Evolutionary conservation across 2,329 filamentous ascomycete species (phyloP).

Genomic region (Leptographium radiaticola): DNA sequence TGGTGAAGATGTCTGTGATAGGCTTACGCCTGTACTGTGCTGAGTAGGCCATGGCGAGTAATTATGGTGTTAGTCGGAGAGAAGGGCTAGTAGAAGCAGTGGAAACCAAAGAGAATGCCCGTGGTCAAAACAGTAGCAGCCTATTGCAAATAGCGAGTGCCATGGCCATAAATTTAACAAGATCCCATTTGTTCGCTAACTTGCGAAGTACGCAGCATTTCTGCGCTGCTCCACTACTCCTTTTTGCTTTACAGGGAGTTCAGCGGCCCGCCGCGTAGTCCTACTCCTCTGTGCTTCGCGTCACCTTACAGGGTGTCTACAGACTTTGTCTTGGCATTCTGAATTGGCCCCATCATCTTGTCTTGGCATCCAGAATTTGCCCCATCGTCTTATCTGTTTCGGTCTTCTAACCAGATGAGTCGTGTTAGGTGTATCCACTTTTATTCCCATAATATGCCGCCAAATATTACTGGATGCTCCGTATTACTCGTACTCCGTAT

Average conservation of each 20-base stretch:
- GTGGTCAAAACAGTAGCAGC: neutral
- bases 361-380: too few species aligned
- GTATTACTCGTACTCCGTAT: too few species aligned
- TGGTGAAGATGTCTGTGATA: slow-evolving; percentile 47
- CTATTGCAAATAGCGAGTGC: neutral
- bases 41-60: slow-evolving; percentile 3
- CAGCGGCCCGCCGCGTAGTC: neutral
- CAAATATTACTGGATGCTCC: too few species aligned
- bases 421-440: neutral
- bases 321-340: neutral
- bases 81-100: neutral
- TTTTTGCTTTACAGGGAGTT: neutral
- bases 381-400: neutral
- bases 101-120: neutral
- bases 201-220: neutral
- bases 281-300: neutral
- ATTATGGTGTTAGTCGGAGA: neutral
- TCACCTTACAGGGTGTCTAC: neutral
- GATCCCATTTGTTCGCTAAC: neutral
- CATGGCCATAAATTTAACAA: neutral
- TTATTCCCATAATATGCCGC: too few species aligned
- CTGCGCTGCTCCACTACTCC: neutral
- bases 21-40: slow-evolving; percentile 22
- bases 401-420: neutral
- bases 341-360: too few species aligned